These are phyloP conservation scores for Mucor circinelloides DNA, from an alignment of 371 early-diverging fungal species.

Conservation along the genomic window DNA sequence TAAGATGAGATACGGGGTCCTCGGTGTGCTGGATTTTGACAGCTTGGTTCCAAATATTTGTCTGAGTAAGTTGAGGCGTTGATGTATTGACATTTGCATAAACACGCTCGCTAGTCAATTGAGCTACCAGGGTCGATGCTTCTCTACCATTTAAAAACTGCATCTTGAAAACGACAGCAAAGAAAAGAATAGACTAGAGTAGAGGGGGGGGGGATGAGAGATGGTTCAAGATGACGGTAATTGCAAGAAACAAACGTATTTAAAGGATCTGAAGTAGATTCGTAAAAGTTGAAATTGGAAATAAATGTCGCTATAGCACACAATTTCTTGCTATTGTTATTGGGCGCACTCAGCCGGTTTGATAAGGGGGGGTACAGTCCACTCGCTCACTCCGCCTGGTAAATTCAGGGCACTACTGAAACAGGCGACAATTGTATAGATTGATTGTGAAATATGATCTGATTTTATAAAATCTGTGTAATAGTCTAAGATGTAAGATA, in stretches of 20 bases:
- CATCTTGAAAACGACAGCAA: neutral
- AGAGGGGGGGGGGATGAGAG: neutral
- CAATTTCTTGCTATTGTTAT: neutral
- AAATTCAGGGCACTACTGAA: neutral
- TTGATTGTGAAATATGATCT: neutral
- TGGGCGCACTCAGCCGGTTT: neutral
- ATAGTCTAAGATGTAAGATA: neutral
- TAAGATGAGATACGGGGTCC: slow-evolving; percentile 2
- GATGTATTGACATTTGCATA: neutral
- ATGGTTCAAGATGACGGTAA: no score
- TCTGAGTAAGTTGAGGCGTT: neutral
- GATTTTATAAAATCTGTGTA: neutral
- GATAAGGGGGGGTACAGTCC: neutral
- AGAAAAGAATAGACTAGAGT: neutral
- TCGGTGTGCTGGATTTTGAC: neutral
- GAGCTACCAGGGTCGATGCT: neutral
- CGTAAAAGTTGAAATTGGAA: neutral
- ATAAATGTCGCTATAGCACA: neutral
- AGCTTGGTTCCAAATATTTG: slow-evolving; percentile 5
- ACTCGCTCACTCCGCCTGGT: neutral
- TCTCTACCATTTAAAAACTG: slow-evolving; percentile 8
- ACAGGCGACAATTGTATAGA: neutral
- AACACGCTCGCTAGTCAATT: slow-evolving; percentile 5
- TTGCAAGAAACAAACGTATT: neutral
- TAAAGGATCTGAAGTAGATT: neutral